Conservation (phyloP, 1,139 yeast genomes). For the Magnusiomyces starmeri region DNA sequence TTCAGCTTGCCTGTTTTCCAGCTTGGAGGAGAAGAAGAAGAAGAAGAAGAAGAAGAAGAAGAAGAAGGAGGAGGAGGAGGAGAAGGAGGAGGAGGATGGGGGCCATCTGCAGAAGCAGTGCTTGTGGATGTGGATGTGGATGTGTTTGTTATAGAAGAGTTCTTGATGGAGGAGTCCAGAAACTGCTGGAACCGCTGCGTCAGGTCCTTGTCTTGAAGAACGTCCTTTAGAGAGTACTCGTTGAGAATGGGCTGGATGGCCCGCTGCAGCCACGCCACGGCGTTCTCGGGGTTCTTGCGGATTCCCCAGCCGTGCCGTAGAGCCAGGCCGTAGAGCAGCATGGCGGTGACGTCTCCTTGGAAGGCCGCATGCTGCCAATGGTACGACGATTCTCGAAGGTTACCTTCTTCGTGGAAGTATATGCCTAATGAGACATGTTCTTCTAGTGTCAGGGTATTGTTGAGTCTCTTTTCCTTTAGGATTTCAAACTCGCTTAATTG, state of each 20-base stretch:
- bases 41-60: too few species aligned
- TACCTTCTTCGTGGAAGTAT: conserved; percentile 49
- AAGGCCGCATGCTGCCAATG: conserved; percentile 59
- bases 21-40: neutral
- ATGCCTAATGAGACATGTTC: conserved; percentile 48
- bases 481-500: conserved; percentile 7
- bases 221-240: conserved; percentile 8
- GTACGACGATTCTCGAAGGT: conserved; percentile 61
- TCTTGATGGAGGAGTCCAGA: neutral
- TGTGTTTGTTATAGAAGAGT: neutral
- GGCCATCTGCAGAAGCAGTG: neutral
- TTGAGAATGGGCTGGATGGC: conserved; percentile 35
- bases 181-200: conserved; percentile 1
- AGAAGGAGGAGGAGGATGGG: too few species aligned
- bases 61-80: too few species aligned
- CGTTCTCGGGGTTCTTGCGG: conserved; percentile 47
- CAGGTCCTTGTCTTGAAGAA: conserved; percentile 8
- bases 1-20: conserved; percentile 20
- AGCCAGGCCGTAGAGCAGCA: conserved; percentile 65
- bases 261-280: conserved; percentile 54
- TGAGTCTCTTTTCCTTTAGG: conserved; percentile 9
- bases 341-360: conserved; percentile 58
- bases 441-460: conserved; percentile 27
- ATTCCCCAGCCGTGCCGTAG: conserved; percentile 67
- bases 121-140: neutral